Base-by-base conservation (phyloP, 768 basidiomycete species). In the Boletales sp. region DNA sequence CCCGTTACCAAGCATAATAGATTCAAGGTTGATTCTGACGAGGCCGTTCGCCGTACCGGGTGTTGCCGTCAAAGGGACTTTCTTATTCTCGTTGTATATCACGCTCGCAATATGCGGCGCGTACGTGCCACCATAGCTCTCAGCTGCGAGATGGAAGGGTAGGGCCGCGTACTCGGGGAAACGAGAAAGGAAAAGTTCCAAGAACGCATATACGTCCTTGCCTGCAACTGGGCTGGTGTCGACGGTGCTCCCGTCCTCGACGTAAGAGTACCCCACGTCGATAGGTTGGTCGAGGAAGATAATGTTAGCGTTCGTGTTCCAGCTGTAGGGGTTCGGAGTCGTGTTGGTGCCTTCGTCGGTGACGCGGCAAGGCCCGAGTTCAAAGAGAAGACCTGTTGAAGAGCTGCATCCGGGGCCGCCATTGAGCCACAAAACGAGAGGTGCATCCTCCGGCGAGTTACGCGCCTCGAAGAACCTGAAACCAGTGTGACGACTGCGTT, bases 341-440 rank as follows among this genome's bases (percentile, higher is more conserved):
- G 83, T 83, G 70, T 84, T 86, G 51, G 72, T 71, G 32, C 92
- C 91, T 1, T 83, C 74, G 38, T 90, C 70, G 15, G 78, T 70
- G 53, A 97, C 75, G 30, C 70, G 71, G 70, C 95, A 97, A 0
- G 95, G 94, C 0, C 95, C 95, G 18, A 95, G 83, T 63, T 97
- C 94, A 58, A 95, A 91, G 14, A 98, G 74, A 19, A 96, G 79
- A 10, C 94, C 94, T 1, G 90, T 87, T 10, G 84, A 82, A 8
- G 83, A 86, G 48, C 81, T 83, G 70, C 82, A 84, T 9, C 83
- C 80, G 18, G 83, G 84, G 12, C 86, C 86, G 32, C 90, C 90
- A 56, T 90, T 91, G n/a, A 91, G 74, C 94, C 94, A 96, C 41
- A 96, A 74, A 9, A 94, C 76, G 2, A 97, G 77, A 5, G 94